phyloP scores from a whole-genome alignment of 148 eudicot genomes.

The Rheum nobile region DNA sequence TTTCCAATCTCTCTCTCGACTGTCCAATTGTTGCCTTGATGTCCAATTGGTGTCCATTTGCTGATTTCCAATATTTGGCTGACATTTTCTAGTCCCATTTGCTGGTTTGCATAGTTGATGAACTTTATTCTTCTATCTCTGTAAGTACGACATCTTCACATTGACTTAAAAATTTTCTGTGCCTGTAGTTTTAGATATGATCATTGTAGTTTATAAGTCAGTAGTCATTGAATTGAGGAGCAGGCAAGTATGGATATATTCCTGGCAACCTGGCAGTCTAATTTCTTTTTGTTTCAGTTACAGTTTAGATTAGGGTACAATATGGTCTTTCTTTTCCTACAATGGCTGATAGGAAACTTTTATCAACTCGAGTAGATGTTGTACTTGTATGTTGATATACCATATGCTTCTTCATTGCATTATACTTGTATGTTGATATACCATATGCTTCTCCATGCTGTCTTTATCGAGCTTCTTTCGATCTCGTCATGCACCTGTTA shows the following conservation, averaged over 20 bases:
- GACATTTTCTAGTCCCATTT: no score
- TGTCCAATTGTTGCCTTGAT: no score
- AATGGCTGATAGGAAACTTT: background rate
- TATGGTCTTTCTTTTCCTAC: background rate
- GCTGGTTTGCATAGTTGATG: no score
- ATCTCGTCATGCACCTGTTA: no score
- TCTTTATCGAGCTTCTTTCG: no score
- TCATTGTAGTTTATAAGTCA: background rate
- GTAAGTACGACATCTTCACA: no score
- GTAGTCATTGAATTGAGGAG: background rate
- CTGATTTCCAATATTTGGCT: no score
- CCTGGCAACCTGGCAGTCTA: background rate
- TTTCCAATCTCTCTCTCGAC: no score
- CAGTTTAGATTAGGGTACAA: background rate
- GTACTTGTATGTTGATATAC: background rate
- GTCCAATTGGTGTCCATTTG: no score
- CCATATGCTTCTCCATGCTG: no score
- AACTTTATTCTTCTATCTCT: no score
- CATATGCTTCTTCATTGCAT: no score
- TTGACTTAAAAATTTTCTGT: background rate
- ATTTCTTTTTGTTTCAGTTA: background rate
- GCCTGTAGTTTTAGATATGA: background rate
- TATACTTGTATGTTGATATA: background rate
- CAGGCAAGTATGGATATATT: background rate
- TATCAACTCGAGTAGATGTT: background rate